Conservation (phyloP, 164 flowering plant genomes). For the Magnolia kwangsiensis region DNA sequence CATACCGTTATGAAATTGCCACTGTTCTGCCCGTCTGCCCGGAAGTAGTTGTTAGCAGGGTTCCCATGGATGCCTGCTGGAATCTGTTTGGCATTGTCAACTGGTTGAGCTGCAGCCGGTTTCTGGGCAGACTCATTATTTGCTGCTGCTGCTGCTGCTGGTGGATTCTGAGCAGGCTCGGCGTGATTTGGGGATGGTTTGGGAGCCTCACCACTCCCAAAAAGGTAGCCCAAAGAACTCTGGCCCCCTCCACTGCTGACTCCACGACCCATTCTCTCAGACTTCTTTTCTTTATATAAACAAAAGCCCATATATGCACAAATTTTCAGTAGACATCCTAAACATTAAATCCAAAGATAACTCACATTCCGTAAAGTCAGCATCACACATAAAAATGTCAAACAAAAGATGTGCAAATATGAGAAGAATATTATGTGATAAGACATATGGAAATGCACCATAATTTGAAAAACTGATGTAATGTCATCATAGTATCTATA, state of each 20-base stretch:
- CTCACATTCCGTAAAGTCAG: not conserved
- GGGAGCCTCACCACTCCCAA: slow-evolving; percentile 45
- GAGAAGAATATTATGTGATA: not conserved
- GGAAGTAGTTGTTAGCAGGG: slow-evolving; percentile 37
- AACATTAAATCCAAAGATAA: not conserved
- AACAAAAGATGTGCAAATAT: not conserved
- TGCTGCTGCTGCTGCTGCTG: slow-evolving; percentile 11
- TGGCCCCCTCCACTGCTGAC: slow-evolving; percentile 58
- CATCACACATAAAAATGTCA: not conserved
- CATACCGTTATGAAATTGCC: slow-evolving; percentile 50
- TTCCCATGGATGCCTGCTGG: slow-evolving; percentile 42
- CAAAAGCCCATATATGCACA: slow-evolving; percentile 2
- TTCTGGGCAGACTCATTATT: slow-evolving; percentile 20
- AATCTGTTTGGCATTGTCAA: slow-evolving; percentile 31
- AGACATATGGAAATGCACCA: not conserved
- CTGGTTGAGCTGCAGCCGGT: slow-evolving; percentile 21
- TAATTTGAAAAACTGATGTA: too few relatives aligned
- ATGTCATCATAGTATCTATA: too few relatives aligned
- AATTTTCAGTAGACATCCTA: not conserved
- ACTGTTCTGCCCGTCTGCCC: slow-evolving; percentile 49
- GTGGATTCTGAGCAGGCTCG: slow-evolving; percentile 19
- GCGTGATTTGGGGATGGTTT: slow-evolving; percentile 19
- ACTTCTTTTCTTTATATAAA: not conserved
- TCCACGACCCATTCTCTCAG: slow-evolving; percentile 47
- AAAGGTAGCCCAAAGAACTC: slow-evolving; percentile 53